Base-by-base conservation (phyloP, 495 filamentous ascomycete genomes). In the Stereocaulon alpinum region DNA sequence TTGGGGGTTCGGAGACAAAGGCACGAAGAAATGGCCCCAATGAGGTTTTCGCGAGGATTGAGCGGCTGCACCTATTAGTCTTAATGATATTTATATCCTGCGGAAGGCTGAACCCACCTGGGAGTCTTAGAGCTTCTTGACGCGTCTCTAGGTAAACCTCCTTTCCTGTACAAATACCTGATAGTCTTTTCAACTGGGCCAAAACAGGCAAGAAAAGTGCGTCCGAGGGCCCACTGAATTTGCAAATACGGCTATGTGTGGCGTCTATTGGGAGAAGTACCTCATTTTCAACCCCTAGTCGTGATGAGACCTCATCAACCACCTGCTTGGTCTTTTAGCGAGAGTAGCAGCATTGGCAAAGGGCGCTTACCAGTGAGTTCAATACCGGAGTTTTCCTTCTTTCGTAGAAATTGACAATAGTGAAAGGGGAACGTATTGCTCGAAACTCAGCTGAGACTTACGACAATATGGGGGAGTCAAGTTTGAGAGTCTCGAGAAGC, bases 321-420 rank as follows among this genome's bases (percentile, higher is more conserved):
- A 56, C 32, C 54, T 56, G 29, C 2, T 30, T 20, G 12, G 17
- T 9, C 32, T 44, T 3, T 30, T 22, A 45, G n/a, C 15, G 9
- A 32, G 34, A 53, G 34, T 2, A 15, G 6, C 41, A n/a, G 9
- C 0, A 37, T 11, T 37, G 7, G 7, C 34, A 37, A 9, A 37
- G 34, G 7, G 2, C 14, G 30, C 27, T 1, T 44, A 56, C 54
- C 41, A 56, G 15, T 29, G 54, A 47, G 14, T 56, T 56, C 24
- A 56, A 32, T 4, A 29, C 41, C 7, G 54, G n/a, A 14, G 41
- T 56, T 17, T 54, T 56, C n/a, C 54, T 56, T 32, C 54, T 56
- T 41, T 56, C 54, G 24, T 56, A 56, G 40, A 56, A 56, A 27
- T 47, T 56, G 40, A 45, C 29, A 12, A 56, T 56, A 27, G 29